phyloP scores from a whole-genome alignment of 306 rosid species.

The Oemleria cerasiformis region DNA sequence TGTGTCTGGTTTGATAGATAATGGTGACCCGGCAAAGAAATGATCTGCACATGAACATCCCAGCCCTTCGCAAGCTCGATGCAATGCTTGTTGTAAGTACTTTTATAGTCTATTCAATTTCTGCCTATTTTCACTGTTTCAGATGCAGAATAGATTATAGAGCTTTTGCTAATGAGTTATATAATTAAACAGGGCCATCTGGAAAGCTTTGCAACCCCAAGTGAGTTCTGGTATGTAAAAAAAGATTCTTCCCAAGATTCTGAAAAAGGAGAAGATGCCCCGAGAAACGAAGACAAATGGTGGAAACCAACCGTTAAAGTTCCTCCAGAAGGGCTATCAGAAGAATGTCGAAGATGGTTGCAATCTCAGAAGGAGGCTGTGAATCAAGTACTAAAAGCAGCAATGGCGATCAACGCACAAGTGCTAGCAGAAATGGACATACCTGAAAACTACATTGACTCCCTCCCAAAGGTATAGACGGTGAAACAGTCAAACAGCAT shows the following conservation, averaged over 20 bases:
- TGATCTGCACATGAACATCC: constrained; percentile 80
- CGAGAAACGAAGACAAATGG: constrained; percentile 76
- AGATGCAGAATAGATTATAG: neutral
- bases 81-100: constrained; percentile 79
- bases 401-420: constrained; percentile 97
- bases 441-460: constrained; percentile 82
- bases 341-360: constrained; percentile 60
- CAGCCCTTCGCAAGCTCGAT: constrained; percentile 82
- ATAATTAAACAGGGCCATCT: constrained; percentile 51
- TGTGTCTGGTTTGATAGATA: constrained; percentile 43
- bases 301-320: constrained; percentile 82
- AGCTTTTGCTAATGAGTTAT: constrained; percentile 22
- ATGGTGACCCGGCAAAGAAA: constrained; percentile 87
- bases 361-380: constrained; percentile 61
- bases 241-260: constrained; percentile 47
- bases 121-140: neutral
- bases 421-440: constrained; percentile 72
- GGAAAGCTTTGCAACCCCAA: constrained; percentile 57
- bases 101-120: neutral
- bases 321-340: constrained; percentile 66
- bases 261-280: constrained; percentile 28
- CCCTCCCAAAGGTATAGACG: constrained; percentile 73
- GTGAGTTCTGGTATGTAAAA: constrained; percentile 81
- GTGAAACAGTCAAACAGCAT: no score
- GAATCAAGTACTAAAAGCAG: constrained; percentile 83